Percentiles rank a stretch among this genome's conserved stretches.
phyloP scores from a whole-genome alignment of 2,329 filamentous ascomycete species.

The Colletotrichum incanum region DNA sequence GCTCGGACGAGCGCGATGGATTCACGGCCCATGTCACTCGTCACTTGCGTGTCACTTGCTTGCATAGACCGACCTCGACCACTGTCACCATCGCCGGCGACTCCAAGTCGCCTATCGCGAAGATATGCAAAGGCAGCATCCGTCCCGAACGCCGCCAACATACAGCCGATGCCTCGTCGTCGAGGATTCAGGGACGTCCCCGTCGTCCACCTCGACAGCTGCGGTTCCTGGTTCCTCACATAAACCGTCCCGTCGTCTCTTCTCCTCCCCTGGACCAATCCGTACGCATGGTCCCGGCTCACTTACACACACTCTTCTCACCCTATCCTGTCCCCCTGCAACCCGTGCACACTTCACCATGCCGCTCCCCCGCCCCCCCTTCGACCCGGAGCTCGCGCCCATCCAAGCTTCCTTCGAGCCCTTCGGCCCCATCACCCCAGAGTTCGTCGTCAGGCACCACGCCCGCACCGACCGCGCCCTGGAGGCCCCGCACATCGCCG shows the following conservation, averaged over 20 bases:
- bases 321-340: background rate
- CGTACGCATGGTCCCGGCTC: background rate
- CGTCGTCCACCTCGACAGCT: background rate
- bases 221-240: background rate
- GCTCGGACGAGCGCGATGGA: background rate
- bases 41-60: too few relatives aligned
- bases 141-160: background rate
- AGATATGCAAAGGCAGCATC: background rate
- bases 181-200: background rate
- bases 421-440: slow-evolving; percentile 40
- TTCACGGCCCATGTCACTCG: background rate
- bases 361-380: slow-evolving; percentile 42
- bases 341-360: background rate
- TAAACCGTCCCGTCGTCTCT: slow-evolving; percentile 1
- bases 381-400: slow-evolving; percentile 45
- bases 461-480: slow-evolving; percentile 26
- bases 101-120: background rate
- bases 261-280: background rate
- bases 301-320: background rate
- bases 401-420: slow-evolving; percentile 40
- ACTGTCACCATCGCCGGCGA: slow-evolving; percentile 1
- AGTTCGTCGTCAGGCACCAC: slow-evolving; percentile 43
- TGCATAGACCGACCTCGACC: slow-evolving; percentile 1
- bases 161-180: background rate
- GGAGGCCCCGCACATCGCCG: background rate